Conservation (phyloP, 805 yeast genomes). For the Helenozyma baotianmanensis region DNA sequence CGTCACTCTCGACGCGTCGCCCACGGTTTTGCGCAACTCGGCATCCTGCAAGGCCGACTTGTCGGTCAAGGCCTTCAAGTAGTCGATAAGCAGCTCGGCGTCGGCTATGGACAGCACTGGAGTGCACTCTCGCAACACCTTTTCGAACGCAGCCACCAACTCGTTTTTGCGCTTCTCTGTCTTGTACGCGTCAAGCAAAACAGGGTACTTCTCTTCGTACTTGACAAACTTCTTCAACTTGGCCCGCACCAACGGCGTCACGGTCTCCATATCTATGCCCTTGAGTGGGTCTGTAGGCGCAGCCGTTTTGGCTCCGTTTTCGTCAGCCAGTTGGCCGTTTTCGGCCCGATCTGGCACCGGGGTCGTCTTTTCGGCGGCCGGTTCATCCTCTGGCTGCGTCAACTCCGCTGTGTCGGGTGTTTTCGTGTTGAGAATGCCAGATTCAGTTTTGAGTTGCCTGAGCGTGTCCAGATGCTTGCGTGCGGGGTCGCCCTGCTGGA, state of each 20-base stretch:
- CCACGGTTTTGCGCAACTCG: conserved; percentile 54
- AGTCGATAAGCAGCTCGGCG: conserved; percentile 64
- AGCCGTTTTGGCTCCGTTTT: not conserved
- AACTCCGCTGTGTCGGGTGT: conserved; percentile 48
- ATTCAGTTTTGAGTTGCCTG: conserved; percentile 29
- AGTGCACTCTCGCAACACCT: conserved; percentile 67
- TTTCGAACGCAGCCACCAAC: conserved; percentile 60
- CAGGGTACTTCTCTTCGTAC: conserved; percentile 89
- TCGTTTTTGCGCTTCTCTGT: conserved; percentile 66
- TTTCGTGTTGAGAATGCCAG: conserved; percentile 30
- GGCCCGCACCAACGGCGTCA: conserved; percentile 54
- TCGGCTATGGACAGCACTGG: conserved; percentile 77
- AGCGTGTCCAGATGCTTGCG: conserved; percentile 12
- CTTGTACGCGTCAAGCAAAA: conserved; percentile 78
- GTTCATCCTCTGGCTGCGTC: conserved; percentile 45
- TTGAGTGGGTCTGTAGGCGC: conserved; percentile 9
- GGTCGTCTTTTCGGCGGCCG: conserved; percentile 9
- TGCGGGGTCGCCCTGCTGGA: conserved; percentile 14
- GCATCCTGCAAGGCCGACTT: conserved; percentile 57
- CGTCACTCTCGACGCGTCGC: conserved; percentile 19
- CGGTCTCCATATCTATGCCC: conserved; percentile 32
- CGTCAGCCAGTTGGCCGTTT: conserved; percentile 2
- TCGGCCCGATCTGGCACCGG: conserved; percentile 1
- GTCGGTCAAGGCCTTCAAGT: conserved; percentile 55
- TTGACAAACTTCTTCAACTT: conserved; percentile 73